Percentiles rank a stretch among this genome's conserved stretches.
Conservation (phyloP, 768 basidiomycete species). For the Exidia glandulosa region DNA sequence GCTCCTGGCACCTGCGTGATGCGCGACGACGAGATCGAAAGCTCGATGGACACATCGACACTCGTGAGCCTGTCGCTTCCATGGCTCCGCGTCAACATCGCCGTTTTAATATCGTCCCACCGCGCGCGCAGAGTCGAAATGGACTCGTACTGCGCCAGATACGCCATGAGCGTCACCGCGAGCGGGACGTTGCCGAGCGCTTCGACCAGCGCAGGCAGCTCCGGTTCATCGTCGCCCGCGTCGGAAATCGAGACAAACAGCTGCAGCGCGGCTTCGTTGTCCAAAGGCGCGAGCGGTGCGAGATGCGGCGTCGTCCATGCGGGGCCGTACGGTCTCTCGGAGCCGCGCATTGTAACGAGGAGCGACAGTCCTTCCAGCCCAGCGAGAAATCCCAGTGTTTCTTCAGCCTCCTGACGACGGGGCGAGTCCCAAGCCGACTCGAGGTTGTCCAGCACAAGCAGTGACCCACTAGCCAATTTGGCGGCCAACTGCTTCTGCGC, state of each 20-base stretch:
- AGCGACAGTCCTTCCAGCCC: neutral
- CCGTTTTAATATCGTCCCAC: neutral
- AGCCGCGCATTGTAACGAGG: neutral
- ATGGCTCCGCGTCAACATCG: neutral
- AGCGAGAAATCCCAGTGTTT: neutral
- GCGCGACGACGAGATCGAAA: neutral
- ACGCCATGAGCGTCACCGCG: neutral
- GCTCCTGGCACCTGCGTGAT: neutral
- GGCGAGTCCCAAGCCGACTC: neutral
- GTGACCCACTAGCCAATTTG: constrained; percentile 3
- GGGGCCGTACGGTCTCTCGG: neutral
- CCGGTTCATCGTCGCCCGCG: neutral
- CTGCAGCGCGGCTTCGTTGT: neutral
- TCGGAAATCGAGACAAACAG: neutral
- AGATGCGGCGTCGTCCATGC: neutral
- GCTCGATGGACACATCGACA: neutral
- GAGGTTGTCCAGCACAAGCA: neutral
- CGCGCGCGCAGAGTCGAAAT: neutral
- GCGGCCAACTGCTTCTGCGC: neutral
- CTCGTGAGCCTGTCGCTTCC: neutral
- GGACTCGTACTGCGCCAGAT: neutral
- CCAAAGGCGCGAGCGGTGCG: neutral
- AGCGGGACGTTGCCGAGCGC: neutral
- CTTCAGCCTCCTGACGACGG: neutral
- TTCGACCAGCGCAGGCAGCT: neutral